A percentile compares a stretch with the other conserved stretches of the same genome.
These are phyloP conservation scores for Microcos paniculata DNA, from an alignment of 345 rosid species.

Conservation along the genomic window DNA sequence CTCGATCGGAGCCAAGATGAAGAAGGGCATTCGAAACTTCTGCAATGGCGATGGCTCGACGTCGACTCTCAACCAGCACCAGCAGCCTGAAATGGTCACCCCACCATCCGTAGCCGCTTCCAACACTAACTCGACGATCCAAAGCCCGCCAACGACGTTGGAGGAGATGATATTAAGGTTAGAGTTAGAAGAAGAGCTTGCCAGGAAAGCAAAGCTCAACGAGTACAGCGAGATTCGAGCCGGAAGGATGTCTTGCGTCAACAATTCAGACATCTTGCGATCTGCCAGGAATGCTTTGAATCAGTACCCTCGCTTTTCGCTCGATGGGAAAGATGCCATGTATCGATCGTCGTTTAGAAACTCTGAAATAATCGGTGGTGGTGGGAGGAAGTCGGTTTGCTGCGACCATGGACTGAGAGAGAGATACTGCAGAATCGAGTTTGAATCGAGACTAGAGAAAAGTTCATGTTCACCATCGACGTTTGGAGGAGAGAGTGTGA, in stretches of 20 bases:
- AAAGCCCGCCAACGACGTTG: slow-evolving; percentile 43
- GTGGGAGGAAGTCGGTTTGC: slow-evolving; percentile 41
- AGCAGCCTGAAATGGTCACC: slow-evolving; percentile 6
- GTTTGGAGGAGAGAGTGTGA: slow-evolving; percentile 59
- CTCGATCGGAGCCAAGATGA: slow-evolving; percentile 60
- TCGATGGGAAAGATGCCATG: slow-evolving; percentile 93
- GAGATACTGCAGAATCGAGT: neutral
- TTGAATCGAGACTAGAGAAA: slow-evolving; percentile 16
- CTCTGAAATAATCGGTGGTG: neutral
- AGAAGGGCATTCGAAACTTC: slow-evolving; percentile 56
- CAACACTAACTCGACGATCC: neutral
- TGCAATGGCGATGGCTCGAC: slow-evolving; percentile 70
- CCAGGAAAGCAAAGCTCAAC: slow-evolving; percentile 45
- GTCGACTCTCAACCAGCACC: slow-evolving; percentile 60
- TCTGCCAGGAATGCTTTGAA: slow-evolving; percentile 84
- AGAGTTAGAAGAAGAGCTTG: slow-evolving; percentile 73
- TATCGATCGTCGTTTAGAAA: slow-evolving; percentile 72
- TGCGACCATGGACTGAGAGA: slow-evolving; percentile 32
- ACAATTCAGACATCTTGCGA: slow-evolving; percentile 71
- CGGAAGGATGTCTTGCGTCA: slow-evolving; percentile 72
- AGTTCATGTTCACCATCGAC: slow-evolving; percentile 31
- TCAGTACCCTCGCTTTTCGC: slow-evolving; percentile 91
- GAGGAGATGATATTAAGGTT: slow-evolving; percentile 88
- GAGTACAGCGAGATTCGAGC: slow-evolving; percentile 19
- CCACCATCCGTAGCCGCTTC: slow-evolving; percentile 24